Conservation (phyloP, 495 filamentous ascomycete species). For the Elasticomyces elasticus region DNA sequence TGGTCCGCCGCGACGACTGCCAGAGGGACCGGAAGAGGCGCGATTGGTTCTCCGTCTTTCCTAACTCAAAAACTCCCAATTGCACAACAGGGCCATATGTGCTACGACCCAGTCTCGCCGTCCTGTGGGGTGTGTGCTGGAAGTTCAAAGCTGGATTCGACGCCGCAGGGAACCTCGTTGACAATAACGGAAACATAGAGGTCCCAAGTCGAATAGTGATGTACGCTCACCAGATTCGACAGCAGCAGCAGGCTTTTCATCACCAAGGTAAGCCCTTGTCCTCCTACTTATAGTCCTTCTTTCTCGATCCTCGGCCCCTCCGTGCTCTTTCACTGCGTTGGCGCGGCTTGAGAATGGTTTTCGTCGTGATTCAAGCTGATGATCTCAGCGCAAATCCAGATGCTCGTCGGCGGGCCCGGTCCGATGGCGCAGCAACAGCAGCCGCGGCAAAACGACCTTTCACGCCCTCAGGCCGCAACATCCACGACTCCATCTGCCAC, state of each 20-base stretch:
- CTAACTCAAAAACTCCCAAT: constrained; percentile 34
- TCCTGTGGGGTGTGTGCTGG: constrained; percentile 49
- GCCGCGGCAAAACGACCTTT: too few species aligned
- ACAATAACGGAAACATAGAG: neutral
- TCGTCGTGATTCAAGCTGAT: too few species aligned
- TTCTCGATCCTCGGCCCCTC: too few species aligned
- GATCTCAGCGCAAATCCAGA: too few species aligned
- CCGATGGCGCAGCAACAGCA: too few species aligned
- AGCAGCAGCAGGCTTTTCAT: neutral
- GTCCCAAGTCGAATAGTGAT: neutral
- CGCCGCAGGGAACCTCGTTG: constrained; percentile 6
- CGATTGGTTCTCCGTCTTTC: constrained; percentile 31
- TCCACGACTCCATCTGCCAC: too few species aligned
- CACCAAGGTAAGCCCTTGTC: neutral
- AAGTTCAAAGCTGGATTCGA: constrained; percentile 36
- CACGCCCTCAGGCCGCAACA: too few species aligned
- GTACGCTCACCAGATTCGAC: neutral
- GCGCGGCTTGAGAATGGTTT: too few species aligned
- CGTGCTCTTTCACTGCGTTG: too few species aligned
- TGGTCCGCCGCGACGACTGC: constrained; percentile 6
- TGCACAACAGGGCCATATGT: constrained; percentile 47
- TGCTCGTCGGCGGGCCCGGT: too few species aligned
- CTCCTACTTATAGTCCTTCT: neutral
- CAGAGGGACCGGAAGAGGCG: constrained; percentile 10
- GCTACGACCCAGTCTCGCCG: constrained; percentile 40